Evolutionary conservation across 2,329 filamentous ascomycete genomes (phyloP).

Genomic region (Thermothelomyces thermophilus): DNA sequence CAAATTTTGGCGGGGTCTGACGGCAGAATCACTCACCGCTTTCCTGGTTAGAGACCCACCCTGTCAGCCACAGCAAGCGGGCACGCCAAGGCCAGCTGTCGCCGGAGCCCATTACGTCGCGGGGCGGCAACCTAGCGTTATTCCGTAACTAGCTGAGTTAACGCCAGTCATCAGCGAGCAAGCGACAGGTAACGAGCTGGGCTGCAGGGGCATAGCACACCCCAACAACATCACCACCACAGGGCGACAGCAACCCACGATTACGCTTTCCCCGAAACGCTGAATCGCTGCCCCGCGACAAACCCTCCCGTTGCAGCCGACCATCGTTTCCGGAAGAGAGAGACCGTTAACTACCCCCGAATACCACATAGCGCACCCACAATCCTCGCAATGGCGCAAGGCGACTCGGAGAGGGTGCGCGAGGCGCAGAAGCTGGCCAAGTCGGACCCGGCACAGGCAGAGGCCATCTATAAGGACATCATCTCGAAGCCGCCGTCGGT

Average conservation of each 20-base stretch:
- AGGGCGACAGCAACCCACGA: too few relatives aligned
- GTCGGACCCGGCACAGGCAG: slow-evolving; percentile 75
- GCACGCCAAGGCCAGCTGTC: slow-evolving; percentile 15
- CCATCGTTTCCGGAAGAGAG: too few relatives aligned
- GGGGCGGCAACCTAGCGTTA: slow-evolving; percentile 26
- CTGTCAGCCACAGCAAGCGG: slow-evolving; percentile 12
- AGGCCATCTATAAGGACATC: slow-evolving; percentile 83
- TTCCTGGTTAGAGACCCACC: slow-evolving; percentile 2
- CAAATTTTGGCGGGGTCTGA: slow-evolving; percentile 27
- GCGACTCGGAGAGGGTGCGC: slow-evolving; percentile 62
- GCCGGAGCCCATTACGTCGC: slow-evolving; percentile 24
- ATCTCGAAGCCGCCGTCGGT: slow-evolving; percentile 77
- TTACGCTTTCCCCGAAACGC: too few relatives aligned
- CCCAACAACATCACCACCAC: slow-evolving; percentile 8
- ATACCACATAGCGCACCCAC: slow-evolving; percentile 4
- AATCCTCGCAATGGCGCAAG: slow-evolving; percentile 44
- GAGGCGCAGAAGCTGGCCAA: slow-evolving; percentile 83
- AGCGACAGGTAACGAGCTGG: too few relatives aligned
- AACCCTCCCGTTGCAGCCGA: too few relatives aligned
- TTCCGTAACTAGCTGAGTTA: too few relatives aligned
- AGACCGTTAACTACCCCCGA: neutral
- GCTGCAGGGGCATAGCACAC: neutral
- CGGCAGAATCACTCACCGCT: slow-evolving; percentile 24
- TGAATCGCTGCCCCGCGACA: too few relatives aligned
- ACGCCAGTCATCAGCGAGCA: too few relatives aligned